Evolutionary conservation across 371 early-diverging fungal species (phyloP), one percentile per base, ranked within the genome.

Genomic region (Mortierella sp.): DNA sequence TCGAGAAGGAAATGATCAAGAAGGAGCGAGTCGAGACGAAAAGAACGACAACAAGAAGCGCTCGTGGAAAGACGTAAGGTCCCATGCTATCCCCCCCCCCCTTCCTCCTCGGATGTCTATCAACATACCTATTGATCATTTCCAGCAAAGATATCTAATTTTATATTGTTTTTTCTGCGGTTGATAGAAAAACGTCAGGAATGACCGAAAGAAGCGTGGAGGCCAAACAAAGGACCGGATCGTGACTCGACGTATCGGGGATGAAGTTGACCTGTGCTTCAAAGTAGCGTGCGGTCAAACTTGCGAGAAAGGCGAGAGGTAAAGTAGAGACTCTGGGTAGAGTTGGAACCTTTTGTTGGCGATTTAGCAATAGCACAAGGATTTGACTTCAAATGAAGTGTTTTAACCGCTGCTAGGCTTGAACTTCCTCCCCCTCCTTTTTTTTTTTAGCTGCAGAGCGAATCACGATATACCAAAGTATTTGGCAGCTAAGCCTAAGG

Each of bases 391-490:
- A 26, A 0, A 1, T n/a, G 16, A 23, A 5, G 53, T 23, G 21
- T 9, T 14, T 9, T 37, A 37, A 37, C 37, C 37, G 5, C 37
- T 37, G 37, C 53, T 14, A 15, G 26, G 11, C 53, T 21, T 51
- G 21, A 4, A 7, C 14, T 21, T 21, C 21, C 51, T 9, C 14
- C 52, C 65, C 29, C 58, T 11, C 37, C 7, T n/a, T 46, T 2
- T 47, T 53, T 2, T 25, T 57, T 7, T 52, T 71, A 87, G 87
- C 9, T 93, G 94, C 80, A 85, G 82, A 65, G 89, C 83, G 51
- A 87, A 85, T 65, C 95, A 94, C 79, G 90, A 93, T 66, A 59
- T 92, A 7, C 82, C 85, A 18, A 86, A 65, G 18, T 95, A 89
- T 62, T 57, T 95, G 66, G 83, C 74, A 0, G 67, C 72, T 9